A percentile compares a stretch with the other conserved stretches of the same genome.
Conservation (phyloP, 1,284 basidiomycete species). For the Kwoniella shivajii region DNA sequence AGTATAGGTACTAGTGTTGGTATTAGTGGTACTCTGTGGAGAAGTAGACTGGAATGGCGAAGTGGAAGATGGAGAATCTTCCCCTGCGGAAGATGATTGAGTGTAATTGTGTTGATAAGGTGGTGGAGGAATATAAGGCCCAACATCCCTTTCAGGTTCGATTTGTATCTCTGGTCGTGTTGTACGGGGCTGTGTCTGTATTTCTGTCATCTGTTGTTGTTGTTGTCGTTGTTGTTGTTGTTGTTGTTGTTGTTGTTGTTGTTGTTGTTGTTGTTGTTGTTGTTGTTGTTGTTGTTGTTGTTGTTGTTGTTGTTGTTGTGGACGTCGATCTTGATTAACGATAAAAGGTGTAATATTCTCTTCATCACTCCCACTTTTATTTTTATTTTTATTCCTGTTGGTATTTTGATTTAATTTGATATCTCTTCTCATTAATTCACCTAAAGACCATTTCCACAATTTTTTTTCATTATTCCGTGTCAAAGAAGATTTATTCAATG, state of each 20-base stretch:
- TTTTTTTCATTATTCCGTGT: not conserved
- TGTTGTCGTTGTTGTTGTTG: not conserved
- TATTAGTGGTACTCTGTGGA: not conserved
- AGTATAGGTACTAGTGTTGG: not conserved
- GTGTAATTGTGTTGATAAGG: constrained; percentile 7
- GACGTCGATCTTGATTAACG: not conserved
- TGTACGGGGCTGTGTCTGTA: not conserved
- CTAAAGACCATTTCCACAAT: constrained; percentile 3
- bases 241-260: not conserved
- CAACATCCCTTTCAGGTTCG: constrained; percentile 8
- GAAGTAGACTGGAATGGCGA: not conserved
- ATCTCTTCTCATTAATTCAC: constrained; percentile 9
- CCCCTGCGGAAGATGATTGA: not conserved
- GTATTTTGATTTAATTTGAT: not conserved
- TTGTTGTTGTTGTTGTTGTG: not conserved
- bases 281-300: not conserved
- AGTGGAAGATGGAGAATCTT: not conserved
- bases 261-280: not conserved
- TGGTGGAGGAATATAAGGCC: constrained; percentile 9
- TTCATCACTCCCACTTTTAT: not conserved
- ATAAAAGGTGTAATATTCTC: not conserved
- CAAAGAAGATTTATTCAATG: constrained; percentile 3
- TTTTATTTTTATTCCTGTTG: not conserved
- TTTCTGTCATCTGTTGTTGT: not conserved
- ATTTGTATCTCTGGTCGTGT: not conserved